Evolutionary conservation across 805 yeast species (phyloP), one percentile per base, ranked within the genome.

Genomic region (Wickerhamiella azymoides): DNA sequence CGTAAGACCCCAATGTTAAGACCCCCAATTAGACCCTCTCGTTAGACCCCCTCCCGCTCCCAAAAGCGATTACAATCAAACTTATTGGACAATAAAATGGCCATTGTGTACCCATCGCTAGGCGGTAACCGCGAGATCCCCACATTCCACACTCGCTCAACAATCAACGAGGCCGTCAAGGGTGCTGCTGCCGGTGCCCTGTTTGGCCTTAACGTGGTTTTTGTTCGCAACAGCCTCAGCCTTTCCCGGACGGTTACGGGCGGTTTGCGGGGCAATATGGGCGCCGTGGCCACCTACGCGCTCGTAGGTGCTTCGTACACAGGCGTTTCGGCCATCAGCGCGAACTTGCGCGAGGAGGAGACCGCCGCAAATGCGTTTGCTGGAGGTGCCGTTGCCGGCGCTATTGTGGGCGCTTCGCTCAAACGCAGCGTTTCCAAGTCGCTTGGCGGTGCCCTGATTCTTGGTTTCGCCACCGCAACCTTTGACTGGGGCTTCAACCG

Each of bases 311-410:
- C 74, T 25, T 71, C 74, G 8, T 71, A 60, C 56, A 60, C 61
- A 39, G 61, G 68, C 51, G 61, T 61, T 8, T 64, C 66, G 25
- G 60, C 73, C 37, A 66, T 73, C 19, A 51, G 73, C 28, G 68
- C 80, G 51, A 79, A 80, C 60, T 61, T 80, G 54, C 69, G 83
- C 56, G 77, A 75, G 59, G 70, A 68, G 57, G 76, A 74, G 55
- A 82, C 79, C 56, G 77, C 77, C 13, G 64, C 74, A 65, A 79
- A 78, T 60, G 71, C 74, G 16, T 71, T 76, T 45, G 57, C 56
- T 39, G 73, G 72, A 17, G 74, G 74, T 46, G 60, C 63, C n/a
- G 57, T 66, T 13, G 67, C 72, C n/a, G 75, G 75, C 27, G 65
- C 65, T 13, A 49, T 68, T 16, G 51, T 65, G 6, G 73, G 74